Base-by-base conservation (phyloP, 495 filamentous ascomycete genomes). In the Penicillium salamii region DNA sequence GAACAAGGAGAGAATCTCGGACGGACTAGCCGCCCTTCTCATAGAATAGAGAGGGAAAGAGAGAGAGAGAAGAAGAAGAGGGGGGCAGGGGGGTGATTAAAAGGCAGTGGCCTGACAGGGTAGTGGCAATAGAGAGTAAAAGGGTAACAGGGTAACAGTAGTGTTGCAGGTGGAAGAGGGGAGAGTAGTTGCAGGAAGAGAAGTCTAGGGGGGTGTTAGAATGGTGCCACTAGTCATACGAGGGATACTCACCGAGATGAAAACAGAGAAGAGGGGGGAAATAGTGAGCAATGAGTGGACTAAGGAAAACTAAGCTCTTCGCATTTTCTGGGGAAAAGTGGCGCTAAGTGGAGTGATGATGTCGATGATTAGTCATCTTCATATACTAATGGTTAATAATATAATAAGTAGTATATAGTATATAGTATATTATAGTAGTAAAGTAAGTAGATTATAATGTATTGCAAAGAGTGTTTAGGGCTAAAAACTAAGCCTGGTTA, bases 21-120 rank as follows among this genome's bases (percentile, higher is more conserved):
- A 64, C 61, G 63, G 61, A 59, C 63, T 58, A 40, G 61, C 61
- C 61, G 63, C 60, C 63, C 61, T 62, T 57, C 38, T 55, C 61
- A 62, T 63, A 47, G 41, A 52, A 29, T 24, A 36, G 46, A 49
- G 31, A 41, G 32, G 37, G 50, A 42, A 35, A 35, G 21, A 36
- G 15, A 28, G 33, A 40, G 38, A 43, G 13, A 40, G 38, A 41
- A 45, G 51, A 28, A 49, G 37, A 24, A 23, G 17, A 33, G 42
- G 26, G n/a, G 26, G 42, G 45, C 23, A 44, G 20, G 14, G 26
- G 14, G 3, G 15, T 18, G n/a, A 18, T 32, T 2, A 19, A 6
- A 14, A 9, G n/a, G n/a, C 9, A 18, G 8, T 37, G 19, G 28
- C 23, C 23, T 26, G 23, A 26, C 23, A 19, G 33, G 17, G 34